Evolutionary conservation across 164 flowering plant species (phyloP).

Genomic region (Magnolia sinica): DNA sequence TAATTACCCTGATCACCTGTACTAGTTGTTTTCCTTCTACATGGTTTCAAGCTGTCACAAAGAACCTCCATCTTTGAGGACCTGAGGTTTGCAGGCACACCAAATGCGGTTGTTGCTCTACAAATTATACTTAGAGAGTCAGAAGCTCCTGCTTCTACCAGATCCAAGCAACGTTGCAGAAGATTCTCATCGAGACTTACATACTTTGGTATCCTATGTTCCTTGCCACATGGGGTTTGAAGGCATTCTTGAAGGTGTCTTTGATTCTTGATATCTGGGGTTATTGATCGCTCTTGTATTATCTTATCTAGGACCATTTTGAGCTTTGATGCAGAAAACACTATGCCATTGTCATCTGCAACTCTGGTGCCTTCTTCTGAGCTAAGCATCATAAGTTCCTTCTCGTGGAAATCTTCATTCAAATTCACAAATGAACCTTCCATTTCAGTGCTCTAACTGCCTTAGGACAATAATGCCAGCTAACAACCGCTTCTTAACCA

Average conservation of each 20-base stretch:
- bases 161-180: slow-evolving; percentile 51
- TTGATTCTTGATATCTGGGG: slow-evolving; percentile 24
- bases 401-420: background rate
- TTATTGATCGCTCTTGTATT: slow-evolving; percentile 20
- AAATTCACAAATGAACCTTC: background rate
- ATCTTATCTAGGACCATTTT: slow-evolving; percentile 17
- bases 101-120: slow-evolving; percentile 26
- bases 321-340: slow-evolving; percentile 21
- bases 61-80: slow-evolving; percentile 32
- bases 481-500: background rate
- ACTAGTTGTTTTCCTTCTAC: slow-evolving; percentile 18
- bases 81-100: slow-evolving; percentile 25
- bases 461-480: background rate
- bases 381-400: background rate
- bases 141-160: slow-evolving; percentile 46
- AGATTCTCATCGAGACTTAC: slow-evolving; percentile 53
- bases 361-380: background rate
- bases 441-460: no score
- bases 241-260: slow-evolving; percentile 20
- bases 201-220: slow-evolving; percentile 49
- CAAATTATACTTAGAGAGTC: slow-evolving; percentile 23
- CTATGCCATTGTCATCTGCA: slow-evolving; percentile 11
- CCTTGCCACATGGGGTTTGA: slow-evolving; percentile 24
- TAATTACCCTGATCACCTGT: slow-evolving; percentile 23
- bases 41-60: slow-evolving; percentile 20